These are phyloP conservation scores for Paraconiothyrium sp. DNA, from an alignment of 2,329 filamentous ascomycete species.

Conservation along the genomic window DNA sequence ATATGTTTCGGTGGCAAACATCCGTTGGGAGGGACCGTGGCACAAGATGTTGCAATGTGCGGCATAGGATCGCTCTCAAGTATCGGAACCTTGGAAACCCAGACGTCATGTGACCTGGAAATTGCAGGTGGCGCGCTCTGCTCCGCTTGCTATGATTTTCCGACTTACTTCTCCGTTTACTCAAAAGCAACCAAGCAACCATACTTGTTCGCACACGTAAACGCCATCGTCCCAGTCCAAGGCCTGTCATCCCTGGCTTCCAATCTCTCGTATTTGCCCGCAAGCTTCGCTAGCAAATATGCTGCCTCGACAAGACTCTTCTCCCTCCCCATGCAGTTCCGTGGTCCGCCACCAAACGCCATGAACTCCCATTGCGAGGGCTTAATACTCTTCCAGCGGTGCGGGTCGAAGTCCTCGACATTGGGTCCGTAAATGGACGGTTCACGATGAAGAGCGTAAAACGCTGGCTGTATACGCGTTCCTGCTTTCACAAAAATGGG, in stretches of 20 bases:
- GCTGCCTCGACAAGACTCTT: conserved; percentile 27
- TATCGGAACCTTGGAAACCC: neutral
- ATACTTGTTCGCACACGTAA: conserved; percentile 23
- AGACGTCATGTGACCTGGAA: neutral
- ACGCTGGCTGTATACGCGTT: conserved; percentile 39
- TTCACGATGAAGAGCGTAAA: conserved; percentile 59
- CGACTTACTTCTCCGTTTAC: neutral
- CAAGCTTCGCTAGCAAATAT: conserved; percentile 23
- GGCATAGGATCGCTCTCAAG: neutral
- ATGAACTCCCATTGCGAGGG: conserved; percentile 24
- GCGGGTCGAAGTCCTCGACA: conserved; percentile 17
- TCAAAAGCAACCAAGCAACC: conserved; percentile 23
- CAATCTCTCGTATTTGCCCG: conserved; percentile 15
- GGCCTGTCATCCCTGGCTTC: conserved; percentile 17
- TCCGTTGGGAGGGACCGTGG: neutral
- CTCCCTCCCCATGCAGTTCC: conserved; percentile 25
- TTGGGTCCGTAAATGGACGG: conserved; percentile 48
- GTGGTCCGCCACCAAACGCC: conserved; percentile 24
- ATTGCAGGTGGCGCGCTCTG: neutral
- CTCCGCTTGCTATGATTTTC: neutral
- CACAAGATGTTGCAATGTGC: neutral
- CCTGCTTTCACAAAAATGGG: conserved; percentile 22
- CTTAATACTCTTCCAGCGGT: conserved; percentile 23
- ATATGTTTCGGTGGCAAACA: neutral
- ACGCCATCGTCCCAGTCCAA: conserved; percentile 22